Percentiles rank a stretch among this genome's conserved stretches.
Conservation (phyloP, 2,329 filamentous ascomycete species). For the Ophiostoma angusticollis region DNA sequence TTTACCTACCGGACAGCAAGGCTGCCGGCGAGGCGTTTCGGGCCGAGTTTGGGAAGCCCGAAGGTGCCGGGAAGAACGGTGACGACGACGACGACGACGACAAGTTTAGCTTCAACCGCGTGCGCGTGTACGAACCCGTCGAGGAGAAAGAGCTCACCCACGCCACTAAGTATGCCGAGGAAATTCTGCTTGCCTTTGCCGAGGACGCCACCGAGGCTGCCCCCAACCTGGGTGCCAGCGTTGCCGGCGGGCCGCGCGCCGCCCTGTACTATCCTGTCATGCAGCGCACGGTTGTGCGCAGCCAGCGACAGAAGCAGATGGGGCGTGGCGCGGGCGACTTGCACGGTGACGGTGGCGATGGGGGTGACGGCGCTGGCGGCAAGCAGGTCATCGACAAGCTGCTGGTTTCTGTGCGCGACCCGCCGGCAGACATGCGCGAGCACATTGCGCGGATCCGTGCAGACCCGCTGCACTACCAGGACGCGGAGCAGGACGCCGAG, state of each 20-base stretch:
- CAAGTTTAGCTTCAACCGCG: constrained; percentile 47
- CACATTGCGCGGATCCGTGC: constrained; percentile 40
- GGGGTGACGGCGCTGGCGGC: constrained; percentile 20
- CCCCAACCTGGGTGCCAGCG: constrained; percentile 19
- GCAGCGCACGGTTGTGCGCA: constrained; percentile 48
- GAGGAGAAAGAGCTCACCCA: constrained; percentile 44
- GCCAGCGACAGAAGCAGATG: constrained; percentile 51
- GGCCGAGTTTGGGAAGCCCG: constrained; percentile 45
- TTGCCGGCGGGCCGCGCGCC: constrained; percentile 39
- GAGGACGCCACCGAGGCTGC: constrained; percentile 28
- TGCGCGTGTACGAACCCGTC: constrained; percentile 52
- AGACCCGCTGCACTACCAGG: constrained; percentile 37
- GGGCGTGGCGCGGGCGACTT: constrained; percentile 37
- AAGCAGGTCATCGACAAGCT: constrained; percentile 43
- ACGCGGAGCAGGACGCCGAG: constrained; percentile 23
- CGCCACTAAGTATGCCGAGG: constrained; percentile 49
- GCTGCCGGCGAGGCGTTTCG: constrained; percentile 42
- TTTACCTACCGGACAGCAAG: constrained; percentile 43
- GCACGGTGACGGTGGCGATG: constrained; percentile 23
- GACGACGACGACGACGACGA: constrained; percentile 29
- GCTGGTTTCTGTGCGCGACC: constrained; percentile 42
- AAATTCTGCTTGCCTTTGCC: constrained; percentile 47
- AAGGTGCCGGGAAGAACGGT: constrained; percentile 40
- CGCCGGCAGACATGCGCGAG: constrained; percentile 38
- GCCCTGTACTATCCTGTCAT: constrained; percentile 58